Evolutionary conservation across 768 basidiomycete species (phyloP), one percentile per base, ranked within the genome.

Genomic region (Hypsizygus marmoreus): DNA sequence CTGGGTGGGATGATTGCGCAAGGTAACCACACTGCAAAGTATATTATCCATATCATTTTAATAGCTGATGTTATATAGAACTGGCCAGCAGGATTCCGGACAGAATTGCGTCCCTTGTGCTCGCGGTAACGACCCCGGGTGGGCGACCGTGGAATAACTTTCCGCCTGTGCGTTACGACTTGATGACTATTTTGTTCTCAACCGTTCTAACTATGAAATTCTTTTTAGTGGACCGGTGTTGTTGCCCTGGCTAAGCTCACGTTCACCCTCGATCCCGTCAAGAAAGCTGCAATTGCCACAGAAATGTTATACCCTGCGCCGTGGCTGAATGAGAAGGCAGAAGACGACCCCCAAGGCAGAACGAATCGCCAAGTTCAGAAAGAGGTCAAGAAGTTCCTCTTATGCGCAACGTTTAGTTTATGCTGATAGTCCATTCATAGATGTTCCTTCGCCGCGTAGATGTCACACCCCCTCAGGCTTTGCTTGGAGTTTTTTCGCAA

Each of bases 1-100:
- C 62, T 93, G 4, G 91, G 91, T 2, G 90, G 90, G 4, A 92
- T 91, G 90, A 88, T 90, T 39, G 80, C 87, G 0, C 86, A 88
- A 67, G 84, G 86, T 85, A 48, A 24, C 54, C 44, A 25, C 14
- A 17, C 25, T 13, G 20, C 7, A n/a, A 33, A 12, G 24, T 33
- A 13, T n/a, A 23, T 17, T 16, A 16, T 12, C 6, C 6, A 11
- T 12, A 20, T 14, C 17, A 4, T 19, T 26, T 9, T 10, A 9
- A n/a, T 11, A 9, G 19, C 14, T 26, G n/a, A 6, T 29, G 6
- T 14, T 30, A 10, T 33, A 30, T 46, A 91, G 91, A 92, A 56
- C 72, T 92, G 2, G 80, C 88, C 0, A 72, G 61, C 33, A 75
- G 76, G 16, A 83, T 90, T 25, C 82, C 88, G 0, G 65, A 84